Conservation (phyloP, 176 grass and related monocot genomes). For the Poa pratensis region DNA sequence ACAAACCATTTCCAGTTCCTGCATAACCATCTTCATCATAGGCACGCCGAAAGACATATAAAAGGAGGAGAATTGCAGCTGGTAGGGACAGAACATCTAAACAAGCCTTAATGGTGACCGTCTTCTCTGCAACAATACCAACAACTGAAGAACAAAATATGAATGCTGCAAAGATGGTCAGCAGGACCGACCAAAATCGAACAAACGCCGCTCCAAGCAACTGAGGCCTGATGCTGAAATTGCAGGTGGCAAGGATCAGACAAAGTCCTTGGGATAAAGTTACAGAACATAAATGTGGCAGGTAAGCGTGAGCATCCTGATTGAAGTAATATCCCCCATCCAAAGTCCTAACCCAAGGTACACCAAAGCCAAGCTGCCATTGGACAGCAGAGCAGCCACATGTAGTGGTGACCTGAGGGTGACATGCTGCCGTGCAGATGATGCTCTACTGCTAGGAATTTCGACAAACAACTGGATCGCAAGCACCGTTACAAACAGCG, state of each 20-base stretch:
- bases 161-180: conserved; percentile 44
- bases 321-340: conserved; percentile 50
- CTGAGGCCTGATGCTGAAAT: conserved; percentile 42
- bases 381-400: conserved; percentile 33
- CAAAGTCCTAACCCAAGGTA: conserved; percentile 56
- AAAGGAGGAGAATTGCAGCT: conserved; percentile 49
- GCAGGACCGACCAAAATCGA: conserved; percentile 42
- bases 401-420: conserved; percentile 35
- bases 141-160: conserved; percentile 53
- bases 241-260: conserved; percentile 37
- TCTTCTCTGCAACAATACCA: conserved; percentile 48
- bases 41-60: conserved; percentile 38
- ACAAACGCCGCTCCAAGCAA: conserved; percentile 42
- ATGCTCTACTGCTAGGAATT: conserved; percentile 31
- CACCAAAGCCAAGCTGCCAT: conserved; percentile 52
- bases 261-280: conserved; percentile 53
- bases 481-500: conserved; percentile 34
- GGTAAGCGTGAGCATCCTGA: conserved; percentile 5
- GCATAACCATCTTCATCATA: conserved; percentile 28
- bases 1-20: conserved; percentile 40
- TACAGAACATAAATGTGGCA: conserved; percentile 56
- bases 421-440: conserved; percentile 1
- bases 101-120: conserved; percentile 36
- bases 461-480: conserved; percentile 50
- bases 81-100: conserved; percentile 71